A percentile compares a stretch with the other conserved stretches of the same genome.
These are phyloP conservation scores for Melanomma pulvis-pyrius DNA, from an alignment of 495 filamentous ascomycete genomes.

Conservation along the genomic window DNA sequence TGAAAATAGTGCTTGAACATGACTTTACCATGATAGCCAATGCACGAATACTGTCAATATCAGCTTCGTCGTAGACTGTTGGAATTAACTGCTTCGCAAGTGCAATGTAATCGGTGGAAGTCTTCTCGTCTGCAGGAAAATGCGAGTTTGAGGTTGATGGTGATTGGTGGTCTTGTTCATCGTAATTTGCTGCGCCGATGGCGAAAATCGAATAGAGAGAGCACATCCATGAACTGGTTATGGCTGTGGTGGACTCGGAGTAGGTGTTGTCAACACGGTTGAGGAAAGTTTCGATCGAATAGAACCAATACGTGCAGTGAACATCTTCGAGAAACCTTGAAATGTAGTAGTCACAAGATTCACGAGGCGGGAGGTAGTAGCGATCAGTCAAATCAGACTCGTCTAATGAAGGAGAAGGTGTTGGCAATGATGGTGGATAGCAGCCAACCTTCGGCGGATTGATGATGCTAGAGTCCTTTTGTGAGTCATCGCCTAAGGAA, in stretches of 20 bases:
- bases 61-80: constrained; percentile 42
- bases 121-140: constrained; percentile 21
- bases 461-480: constrained; percentile 23
- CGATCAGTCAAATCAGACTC: background rate
- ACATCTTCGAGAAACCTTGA: constrained; percentile 31
- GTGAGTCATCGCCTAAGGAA: constrained; percentile 2
- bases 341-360: constrained; percentile 27
- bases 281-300: constrained; percentile 28
- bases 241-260: background rate
- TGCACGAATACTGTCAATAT: constrained; percentile 42
- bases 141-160: background rate
- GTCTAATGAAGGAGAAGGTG: constrained; percentile 17
- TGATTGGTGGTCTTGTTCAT: background rate
- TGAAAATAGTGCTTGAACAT: background rate
- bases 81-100: constrained; percentile 42
- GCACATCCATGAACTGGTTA: constrained; percentile 31
- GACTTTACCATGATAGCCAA: constrained; percentile 38
- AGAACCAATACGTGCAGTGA: constrained; percentile 34
- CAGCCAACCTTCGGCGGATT: constrained; percentile 21
- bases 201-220: constrained; percentile 34
- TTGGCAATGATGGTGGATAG: constrained; percentile 26
- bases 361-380: constrained; percentile 26
- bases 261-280: constrained; percentile 28
- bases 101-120: constrained; percentile 37
- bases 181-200: constrained; percentile 21